phyloP scores from a whole-genome alignment of 1,284 basidiomycete genomes.

The Farysia itapuensis region DNA sequence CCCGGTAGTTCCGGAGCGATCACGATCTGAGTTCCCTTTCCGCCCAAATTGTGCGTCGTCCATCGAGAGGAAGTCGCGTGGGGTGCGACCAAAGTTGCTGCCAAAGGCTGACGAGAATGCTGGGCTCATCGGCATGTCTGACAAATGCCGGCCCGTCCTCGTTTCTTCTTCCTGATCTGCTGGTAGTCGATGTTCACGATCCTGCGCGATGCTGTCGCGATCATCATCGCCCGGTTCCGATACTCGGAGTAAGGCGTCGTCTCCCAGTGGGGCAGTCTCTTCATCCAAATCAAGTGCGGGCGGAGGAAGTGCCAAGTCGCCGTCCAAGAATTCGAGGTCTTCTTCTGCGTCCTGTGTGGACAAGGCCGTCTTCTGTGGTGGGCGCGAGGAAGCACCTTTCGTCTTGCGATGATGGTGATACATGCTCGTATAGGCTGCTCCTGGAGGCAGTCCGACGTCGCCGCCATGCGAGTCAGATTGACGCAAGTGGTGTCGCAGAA shows the following conservation, averaged over 20 bases:
- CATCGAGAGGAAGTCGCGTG: not conserved
- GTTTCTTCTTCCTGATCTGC: constrained; percentile 43
- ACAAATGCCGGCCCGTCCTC: constrained; percentile 49
- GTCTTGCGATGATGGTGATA: constrained; percentile 8
- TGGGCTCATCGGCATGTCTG: constrained; percentile 55
- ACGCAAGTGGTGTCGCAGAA: constrained; percentile 43
- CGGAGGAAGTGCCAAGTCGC: constrained; percentile 50
- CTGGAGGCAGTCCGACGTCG: constrained; percentile 41
- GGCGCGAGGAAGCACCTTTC: constrained; percentile 1
- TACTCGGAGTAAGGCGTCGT: not conserved
- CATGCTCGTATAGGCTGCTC: constrained; percentile 10
- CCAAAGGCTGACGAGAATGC: constrained; percentile 28
- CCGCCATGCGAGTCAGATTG: constrained; percentile 51
- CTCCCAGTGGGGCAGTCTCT: not conserved
- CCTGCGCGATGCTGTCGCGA: not conserved
- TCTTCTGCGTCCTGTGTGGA: constrained; percentile 3
- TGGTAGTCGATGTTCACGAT: constrained; percentile 11
- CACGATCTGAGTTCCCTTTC: too few relatives aligned
- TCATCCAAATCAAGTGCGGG: constrained; percentile 46
- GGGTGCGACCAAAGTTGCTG: constrained; percentile 27
- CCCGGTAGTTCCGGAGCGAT: too few relatives aligned
- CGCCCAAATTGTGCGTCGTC: too few relatives aligned
- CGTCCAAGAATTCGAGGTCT: constrained; percentile 33
- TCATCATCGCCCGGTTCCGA: not conserved
- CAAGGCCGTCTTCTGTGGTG: not conserved